A percentile compares a stretch with the other conserved stretches of the same genome.
phyloP scores from a whole-genome alignment of 805 yeast genomes.

The Pichia gijzeniarum region DNA sequence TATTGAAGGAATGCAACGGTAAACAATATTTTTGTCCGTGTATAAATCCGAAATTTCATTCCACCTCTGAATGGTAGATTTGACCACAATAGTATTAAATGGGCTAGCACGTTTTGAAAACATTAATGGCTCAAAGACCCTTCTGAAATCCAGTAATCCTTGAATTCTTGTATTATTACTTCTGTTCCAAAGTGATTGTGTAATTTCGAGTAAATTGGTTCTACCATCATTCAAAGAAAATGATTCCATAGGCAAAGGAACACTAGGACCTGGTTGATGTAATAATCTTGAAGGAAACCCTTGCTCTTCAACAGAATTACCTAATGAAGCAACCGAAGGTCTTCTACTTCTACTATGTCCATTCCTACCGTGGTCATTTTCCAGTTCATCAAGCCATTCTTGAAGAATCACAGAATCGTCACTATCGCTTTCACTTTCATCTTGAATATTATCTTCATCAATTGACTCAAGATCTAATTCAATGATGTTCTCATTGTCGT shows the following conservation, averaged over 20 bases:
- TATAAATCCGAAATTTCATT: slow-evolving; percentile 47
- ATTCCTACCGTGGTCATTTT: slow-evolving; percentile 20
- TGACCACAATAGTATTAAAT: slow-evolving; percentile 18
- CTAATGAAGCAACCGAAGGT: not conserved
- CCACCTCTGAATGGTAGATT: slow-evolving; percentile 61
- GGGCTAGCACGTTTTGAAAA: slow-evolving; percentile 11
- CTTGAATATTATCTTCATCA: slow-evolving; percentile 14
- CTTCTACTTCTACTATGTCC: slow-evolving; percentile 13
- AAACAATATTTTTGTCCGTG: slow-evolving; percentile 25
- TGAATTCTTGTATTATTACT: slow-evolving; percentile 6
- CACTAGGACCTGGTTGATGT: not conserved
- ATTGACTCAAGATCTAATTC: slow-evolving; percentile 21
- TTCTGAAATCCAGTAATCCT: slow-evolving; percentile 11
- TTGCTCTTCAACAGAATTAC: not conserved
- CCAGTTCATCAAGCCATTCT: slow-evolving; percentile 30
- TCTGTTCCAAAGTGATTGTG: slow-evolving; percentile 8
- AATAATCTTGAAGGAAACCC: not conserved
- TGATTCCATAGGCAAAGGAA: slow-evolving; percentile 8
- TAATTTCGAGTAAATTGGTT: slow-evolving; percentile 7
- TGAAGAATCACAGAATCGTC: slow-evolving; percentile 29
- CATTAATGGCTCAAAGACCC: slow-evolving; percentile 14
- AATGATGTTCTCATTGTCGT: slow-evolving; percentile 17
- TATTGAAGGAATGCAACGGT: slow-evolving; percentile 38
- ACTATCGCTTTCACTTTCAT: slow-evolving; percentile 16
- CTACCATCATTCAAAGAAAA: not conserved